These are phyloP conservation scores for Adiantum capillusveneris DNA, from an alignment of 75 land plant genomes.

Conservation along the genomic window DNA sequence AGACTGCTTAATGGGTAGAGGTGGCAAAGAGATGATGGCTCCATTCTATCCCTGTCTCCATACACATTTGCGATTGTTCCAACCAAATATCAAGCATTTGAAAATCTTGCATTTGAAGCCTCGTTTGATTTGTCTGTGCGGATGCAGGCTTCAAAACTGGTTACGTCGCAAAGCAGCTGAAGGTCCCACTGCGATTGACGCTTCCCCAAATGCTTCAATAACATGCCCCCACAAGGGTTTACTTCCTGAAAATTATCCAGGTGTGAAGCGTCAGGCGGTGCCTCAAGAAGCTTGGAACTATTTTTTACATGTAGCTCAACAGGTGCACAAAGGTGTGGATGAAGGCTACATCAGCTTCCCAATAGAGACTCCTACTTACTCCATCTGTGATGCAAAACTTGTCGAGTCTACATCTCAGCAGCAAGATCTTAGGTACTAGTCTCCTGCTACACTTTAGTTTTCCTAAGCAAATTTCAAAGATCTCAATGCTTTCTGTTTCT, in stretches of 20 bases:
- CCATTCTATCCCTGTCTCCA: no score
- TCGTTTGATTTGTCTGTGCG: constrained; percentile 1
- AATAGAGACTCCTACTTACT: constrained; percentile 44
- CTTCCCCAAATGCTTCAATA: constrained; percentile 79
- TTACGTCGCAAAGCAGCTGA: constrained; percentile 69
- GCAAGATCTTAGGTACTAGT: constrained; percentile 73
- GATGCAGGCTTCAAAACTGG: constrained; percentile 79
- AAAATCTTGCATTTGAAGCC: not conserved
- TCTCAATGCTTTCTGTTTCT: no score
- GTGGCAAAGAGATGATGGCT: no score
- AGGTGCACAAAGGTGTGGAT: constrained; percentile 37
- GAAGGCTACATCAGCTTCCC: constrained; percentile 51
- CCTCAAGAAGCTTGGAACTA: constrained; percentile 79
- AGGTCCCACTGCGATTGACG: constrained; percentile 76
- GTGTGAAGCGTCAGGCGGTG: constrained; percentile 76
- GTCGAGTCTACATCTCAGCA: constrained; percentile 49
- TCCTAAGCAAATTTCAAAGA: no score
- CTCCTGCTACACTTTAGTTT: no score
- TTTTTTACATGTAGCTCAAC: constrained; percentile 46
- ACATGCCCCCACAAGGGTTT: constrained; percentile 78
- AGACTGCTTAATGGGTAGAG: no score
- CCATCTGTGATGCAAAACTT: constrained; percentile 49
- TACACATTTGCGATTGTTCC: no score
- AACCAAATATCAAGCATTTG: no score
- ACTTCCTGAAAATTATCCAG: constrained; percentile 76